Evolutionary conservation across 2,329 filamentous ascomycete species (phyloP).

Genomic region (Epichloe coenophiala): DNA sequence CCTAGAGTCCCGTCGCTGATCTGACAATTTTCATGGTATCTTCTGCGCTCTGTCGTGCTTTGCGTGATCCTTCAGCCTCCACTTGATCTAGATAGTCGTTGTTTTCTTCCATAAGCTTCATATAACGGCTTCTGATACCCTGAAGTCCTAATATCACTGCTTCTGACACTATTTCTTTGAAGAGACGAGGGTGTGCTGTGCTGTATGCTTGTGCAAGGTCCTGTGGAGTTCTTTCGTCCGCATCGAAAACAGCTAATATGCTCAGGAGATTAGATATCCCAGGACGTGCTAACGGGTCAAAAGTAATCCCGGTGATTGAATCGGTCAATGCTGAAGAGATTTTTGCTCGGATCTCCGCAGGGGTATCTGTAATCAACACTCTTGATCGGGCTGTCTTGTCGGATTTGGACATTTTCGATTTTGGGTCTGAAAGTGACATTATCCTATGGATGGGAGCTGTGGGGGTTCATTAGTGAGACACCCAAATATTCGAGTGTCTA

Average conservation of each 20-base stretch:
- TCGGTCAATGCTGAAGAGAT: slow-evolving; percentile 68
- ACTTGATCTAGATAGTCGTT: slow-evolving; percentile 43
- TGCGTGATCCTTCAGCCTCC: slow-evolving; percentile 42
- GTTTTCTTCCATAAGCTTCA: slow-evolving; percentile 32
- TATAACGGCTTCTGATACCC: slow-evolving; percentile 43
- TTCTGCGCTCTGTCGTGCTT: slow-evolving; percentile 48
- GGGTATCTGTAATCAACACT: slow-evolving; percentile 67
- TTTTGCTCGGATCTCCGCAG: slow-evolving; percentile 52
- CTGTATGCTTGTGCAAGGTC: slow-evolving; percentile 27
- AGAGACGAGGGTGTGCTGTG: slow-evolving; percentile 21
- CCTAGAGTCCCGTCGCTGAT: slow-evolving; percentile 35
- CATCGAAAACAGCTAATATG: slow-evolving; percentile 58
- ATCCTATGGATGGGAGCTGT: slow-evolving; percentile 67
- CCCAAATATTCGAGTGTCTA: neutral
- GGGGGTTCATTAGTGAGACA: neutral
- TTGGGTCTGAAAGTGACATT: slow-evolving; percentile 75
- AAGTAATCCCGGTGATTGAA: slow-evolving; percentile 50
- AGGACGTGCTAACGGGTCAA: slow-evolving; percentile 55
- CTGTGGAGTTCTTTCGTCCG: slow-evolving; percentile 22
- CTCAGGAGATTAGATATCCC: slow-evolving; percentile 81
- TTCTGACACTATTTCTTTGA: slow-evolving; percentile 43
- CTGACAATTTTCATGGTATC: slow-evolving; percentile 41
- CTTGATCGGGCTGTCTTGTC: slow-evolving; percentile 56
- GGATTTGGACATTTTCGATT: slow-evolving; percentile 90
- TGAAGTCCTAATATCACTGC: slow-evolving; percentile 39